Evolutionary conservation across 2,329 filamentous ascomycete genomes (phyloP), one percentile per base, ranked within the genome.

Genomic region (Pseudogymnoascus sp.): DNA sequence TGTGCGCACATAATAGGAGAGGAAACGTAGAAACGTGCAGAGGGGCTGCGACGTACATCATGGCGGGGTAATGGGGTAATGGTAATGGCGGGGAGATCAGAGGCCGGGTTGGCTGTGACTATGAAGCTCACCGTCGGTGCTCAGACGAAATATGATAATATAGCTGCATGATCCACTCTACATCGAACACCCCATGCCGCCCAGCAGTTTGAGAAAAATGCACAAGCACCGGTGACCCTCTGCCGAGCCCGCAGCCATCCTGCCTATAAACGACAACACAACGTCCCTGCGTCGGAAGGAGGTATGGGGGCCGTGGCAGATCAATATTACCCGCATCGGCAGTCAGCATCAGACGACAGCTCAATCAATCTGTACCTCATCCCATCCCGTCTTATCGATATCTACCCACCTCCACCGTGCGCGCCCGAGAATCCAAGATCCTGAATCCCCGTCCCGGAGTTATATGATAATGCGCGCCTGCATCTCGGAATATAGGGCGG

Each of bases 301-400:
- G n/a, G 45, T 25, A 31, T 31, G n/a, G 45, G 45, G 45, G 45
- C 13, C 5, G n/a, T 55, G 48, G 48, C 29, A 55, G 48, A 33
- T 55, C 15, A 15, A 55, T 55, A 55, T 52, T 33, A 55, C 48
- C 48, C 48, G 48, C 48, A 18, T 33, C 48, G 48, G 48, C 48
- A 55, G 48, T 55, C 18, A 7, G 15, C 5, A 12, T 33, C 5
- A 55, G 10, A 55, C 15, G 29, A 31, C 18, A 33, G 5, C 3
- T 21, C n/a, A 21, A 55, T 55, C 48, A 18, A 55, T 35, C n/a
- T 10, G n/a, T 5, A 33, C 8, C 48, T 21, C 42, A 15, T 10
- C 6, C 3, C 15, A 13, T 55, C 29, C n/a, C n/a, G 4, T 55
- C 48, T 33, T 21, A 55, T 33, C 29, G 29, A 55, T 35, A 55